Conservation (phyloP, 257 asterid species). For the Solanum tarapatanum region DNA sequence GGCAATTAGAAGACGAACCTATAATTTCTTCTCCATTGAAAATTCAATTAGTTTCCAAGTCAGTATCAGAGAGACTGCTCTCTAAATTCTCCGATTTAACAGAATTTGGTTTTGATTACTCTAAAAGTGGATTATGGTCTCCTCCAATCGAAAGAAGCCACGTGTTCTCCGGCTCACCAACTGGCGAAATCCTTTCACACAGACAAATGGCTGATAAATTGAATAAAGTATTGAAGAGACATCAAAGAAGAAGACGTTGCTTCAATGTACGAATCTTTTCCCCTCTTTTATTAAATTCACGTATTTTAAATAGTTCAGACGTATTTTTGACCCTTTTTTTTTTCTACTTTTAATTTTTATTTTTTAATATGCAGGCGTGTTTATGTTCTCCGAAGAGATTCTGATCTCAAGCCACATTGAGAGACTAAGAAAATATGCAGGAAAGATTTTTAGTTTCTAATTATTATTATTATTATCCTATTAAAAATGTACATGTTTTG, state of each 20-base stretch:
- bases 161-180: slow-evolving; percentile 38
- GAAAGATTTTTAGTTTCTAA: background rate
- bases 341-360: background rate
- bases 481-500: background rate
- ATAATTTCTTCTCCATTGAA: slow-evolving; percentile 7
- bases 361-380: slow-evolving; percentile 43
- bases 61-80: slow-evolving; percentile 57
- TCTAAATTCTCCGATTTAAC: slow-evolving; percentile 55
- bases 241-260: slow-evolving; percentile 33
- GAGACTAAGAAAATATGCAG: background rate
- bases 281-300: background rate
- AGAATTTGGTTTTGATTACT: slow-evolving; percentile 57
- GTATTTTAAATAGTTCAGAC: background rate
- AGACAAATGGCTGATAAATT: slow-evolving; percentile 44
- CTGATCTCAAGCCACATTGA: background rate
- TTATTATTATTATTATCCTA: background rate
- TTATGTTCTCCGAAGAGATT: slow-evolving; percentile 71
- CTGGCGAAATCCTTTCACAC: slow-evolving; percentile 27
- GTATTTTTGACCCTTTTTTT: background rate
- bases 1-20: background rate
- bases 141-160: slow-evolving; percentile 60
- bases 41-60: slow-evolving; percentile 60
- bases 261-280: slow-evolving; percentile 32
- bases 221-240: slow-evolving; percentile 23
- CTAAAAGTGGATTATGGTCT: slow-evolving; percentile 72